Evolutionary conservation across 1,284 basidiomycete genomes (phyloP).

Genomic region (Marasmius fiardii): DNA sequence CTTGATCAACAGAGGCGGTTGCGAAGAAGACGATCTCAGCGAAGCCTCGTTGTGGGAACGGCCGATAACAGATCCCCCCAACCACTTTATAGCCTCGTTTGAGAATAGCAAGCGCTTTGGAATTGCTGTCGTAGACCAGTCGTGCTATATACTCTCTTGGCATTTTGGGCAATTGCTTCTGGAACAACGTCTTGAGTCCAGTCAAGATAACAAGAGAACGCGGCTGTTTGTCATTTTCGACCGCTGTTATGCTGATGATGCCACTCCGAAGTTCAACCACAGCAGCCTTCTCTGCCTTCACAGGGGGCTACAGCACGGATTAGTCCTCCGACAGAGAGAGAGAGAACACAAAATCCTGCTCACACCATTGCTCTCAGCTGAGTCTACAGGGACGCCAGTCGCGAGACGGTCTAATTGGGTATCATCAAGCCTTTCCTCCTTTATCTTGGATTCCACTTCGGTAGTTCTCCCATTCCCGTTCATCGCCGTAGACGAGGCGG

Average conservation of each 20-base stretch:
- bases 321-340: neutral
- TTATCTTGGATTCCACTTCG: slow-evolving; percentile 54
- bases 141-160: slow-evolving; percentile 98
- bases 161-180: slow-evolving; percentile 98
- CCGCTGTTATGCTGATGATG: slow-evolving; percentile 83
- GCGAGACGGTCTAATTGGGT: slow-evolving; percentile 68
- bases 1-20: slow-evolving; percentile 94
- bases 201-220: slow-evolving; percentile 85
- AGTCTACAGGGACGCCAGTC: slow-evolving; percentile 79
- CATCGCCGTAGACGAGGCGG: slow-evolving; percentile 31
- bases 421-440: slow-evolving; percentile 79
- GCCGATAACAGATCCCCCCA: slow-evolving; percentile 96
- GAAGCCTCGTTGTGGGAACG: slow-evolving; percentile 93
- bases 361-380: slow-evolving; percentile 41
- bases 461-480: slow-evolving; percentile 45
- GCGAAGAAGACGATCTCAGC: slow-evolving; percentile 99
- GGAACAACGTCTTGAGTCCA: slow-evolving; percentile 95
- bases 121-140: slow-evolving; percentile 91
- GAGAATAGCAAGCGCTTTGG: slow-evolving; percentile 91
- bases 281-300: slow-evolving; percentile 74
- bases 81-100: slow-evolving; percentile 96
- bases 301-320: slow-evolving; percentile 37
- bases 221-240: slow-evolving; percentile 80
- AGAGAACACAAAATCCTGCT: slow-evolving; percentile 38
- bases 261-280: slow-evolving; percentile 80